Conservation (phyloP, 192 early-diverging fungal species). For the Thamnidium elegans region DNA sequence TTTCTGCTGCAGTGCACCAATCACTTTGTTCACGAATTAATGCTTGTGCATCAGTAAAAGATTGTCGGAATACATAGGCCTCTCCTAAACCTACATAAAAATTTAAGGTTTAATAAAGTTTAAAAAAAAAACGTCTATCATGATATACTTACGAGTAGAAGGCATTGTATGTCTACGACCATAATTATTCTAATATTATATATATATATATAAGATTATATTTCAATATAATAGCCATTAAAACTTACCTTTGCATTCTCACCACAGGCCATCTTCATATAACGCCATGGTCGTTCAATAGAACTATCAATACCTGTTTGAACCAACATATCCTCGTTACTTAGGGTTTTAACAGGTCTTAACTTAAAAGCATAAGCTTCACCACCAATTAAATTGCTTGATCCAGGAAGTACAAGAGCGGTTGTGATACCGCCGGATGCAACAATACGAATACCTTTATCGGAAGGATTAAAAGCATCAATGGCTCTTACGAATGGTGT, state of each 20-base stretch:
- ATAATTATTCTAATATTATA: slow-evolving; percentile 12
- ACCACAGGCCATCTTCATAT: slow-evolving; percentile 83
- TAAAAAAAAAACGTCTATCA: no score
- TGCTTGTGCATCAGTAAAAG: slow-evolving; percentile 50
- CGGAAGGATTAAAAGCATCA: slow-evolving; percentile 69
- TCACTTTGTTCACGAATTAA: slow-evolving; percentile 53
- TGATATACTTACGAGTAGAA: slow-evolving; percentile 35
- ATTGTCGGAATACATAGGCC: slow-evolving; percentile 63
- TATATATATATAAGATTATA: neutral
- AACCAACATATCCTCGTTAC: slow-evolving; percentile 63
- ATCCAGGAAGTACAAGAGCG: slow-evolving; percentile 69
- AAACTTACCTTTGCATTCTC: slow-evolving; percentile 67
- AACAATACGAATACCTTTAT: slow-evolving; percentile 55
- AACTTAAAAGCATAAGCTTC: slow-evolving; percentile 70
- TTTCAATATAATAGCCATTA: neutral
- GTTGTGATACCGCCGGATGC: slow-evolving; percentile 75
- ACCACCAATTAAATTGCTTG: slow-evolving; percentile 73
- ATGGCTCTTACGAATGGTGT: slow-evolving; percentile 64
- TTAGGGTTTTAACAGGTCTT: slow-evolving; percentile 46
- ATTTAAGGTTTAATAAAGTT: neutral
- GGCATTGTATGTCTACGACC: slow-evolving; percentile 29
- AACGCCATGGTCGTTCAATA: slow-evolving; percentile 52
- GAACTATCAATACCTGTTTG: slow-evolving; percentile 48
- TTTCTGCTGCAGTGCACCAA: slow-evolving; percentile 51
- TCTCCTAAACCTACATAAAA: slow-evolving; percentile 48